Base-by-base conservation (phyloP, 2,329 filamentous ascomycete genomes). In the Pseudogymnoascus sp. region DNA sequence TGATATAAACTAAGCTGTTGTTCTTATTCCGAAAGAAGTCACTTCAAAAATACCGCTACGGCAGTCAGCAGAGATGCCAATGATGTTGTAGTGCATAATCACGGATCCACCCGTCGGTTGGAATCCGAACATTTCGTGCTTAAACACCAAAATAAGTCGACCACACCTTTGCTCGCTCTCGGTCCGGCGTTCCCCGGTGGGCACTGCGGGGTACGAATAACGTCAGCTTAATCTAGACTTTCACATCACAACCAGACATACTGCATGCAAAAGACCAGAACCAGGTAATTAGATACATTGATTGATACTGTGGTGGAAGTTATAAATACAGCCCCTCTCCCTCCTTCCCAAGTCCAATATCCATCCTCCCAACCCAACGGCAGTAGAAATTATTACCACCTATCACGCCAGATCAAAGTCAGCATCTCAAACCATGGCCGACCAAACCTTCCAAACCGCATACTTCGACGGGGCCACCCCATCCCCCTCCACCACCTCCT, bases 401-500 rank as follows among this genome's bases (percentile, higher is more conserved):
- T 4, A 55, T 55, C 25, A 55, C 21, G 21, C 21, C 21, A 23
- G 21, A 23, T 23, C 21, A 23, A 23, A 23, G 21, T 23, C 21
- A 23, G 21, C 21, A 23, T 23, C 21, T 4, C 21, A 31, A 9
- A 52, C 23, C 49, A 55, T 55, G 49, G 49, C 49, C n/a, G 28
- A 33, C 25, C 49, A 55, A 33, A 31, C 49, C 49, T 55, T 55
- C 49, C 31, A 55, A 55, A 18, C 49, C 25, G 9, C 49, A 33
- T n/a, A 55, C 28, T 55, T 55, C 25, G 49, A 55, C 12, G 49
- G 28, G 5, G 28, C 49, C 25, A 33, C 9, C n/a, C 49, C 49
- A 33, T 7, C 49, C 16, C 28, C 64, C 7, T 23, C 40, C 23
- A 41, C 62, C 4, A 62, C 31, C 21, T 18, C 70, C 5, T 85